Base-by-base conservation (phyloP, 2,329 filamentous ascomycete genomes). In the Cercospora zeae-maydis region DNA sequence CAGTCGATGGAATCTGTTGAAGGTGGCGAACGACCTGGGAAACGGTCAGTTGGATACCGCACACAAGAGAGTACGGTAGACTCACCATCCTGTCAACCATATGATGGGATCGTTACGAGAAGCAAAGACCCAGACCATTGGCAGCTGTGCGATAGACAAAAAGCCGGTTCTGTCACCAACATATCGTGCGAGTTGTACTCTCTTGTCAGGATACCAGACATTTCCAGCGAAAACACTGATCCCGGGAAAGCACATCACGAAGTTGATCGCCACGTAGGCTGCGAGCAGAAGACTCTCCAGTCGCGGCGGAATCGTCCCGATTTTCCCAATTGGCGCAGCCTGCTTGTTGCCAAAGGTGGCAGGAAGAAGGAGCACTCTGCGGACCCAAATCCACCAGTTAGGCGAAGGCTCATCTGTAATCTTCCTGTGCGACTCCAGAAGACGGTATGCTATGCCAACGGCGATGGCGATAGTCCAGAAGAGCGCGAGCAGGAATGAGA, bases 1-100 rank as follows among this genome's bases (percentile, higher is more conserved):
- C 80, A 86, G 87, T 0, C 88, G 83, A 73, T 90, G 88, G 58
- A 89, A 89, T 42, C 85, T 81, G 67, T 85, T 90, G 69, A 86
- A 90, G 0, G 85, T 86, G 1, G 81, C 81, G 71, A 88, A 89
- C 10, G 84, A 85, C 57, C 57, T 52, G 42, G 5, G 21, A 9
- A 53, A 2, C n/a, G 1, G 11, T 31, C 19, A 36, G 30, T 51
- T 10, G 14, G n/a, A 4, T 52, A 19, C 8, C 14, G 14, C 27
- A 7, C n/a, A 14, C 7, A 8, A 19, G 31, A 31, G 13, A 24
- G 11, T 45, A 2, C 11, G 5, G 6, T 2, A 13, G 3, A 58
- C 56, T 58, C 21, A 58, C 87, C 88, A 90, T 0, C 87, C 87
- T 0, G 88, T 90, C 0, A 86, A 71, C 85, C 85, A 88, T 59